These are phyloP conservation scores for Lichtheimia corymbifera DNA, from an alignment of 371 early-diverging fungal species.

Conservation along the genomic window DNA sequence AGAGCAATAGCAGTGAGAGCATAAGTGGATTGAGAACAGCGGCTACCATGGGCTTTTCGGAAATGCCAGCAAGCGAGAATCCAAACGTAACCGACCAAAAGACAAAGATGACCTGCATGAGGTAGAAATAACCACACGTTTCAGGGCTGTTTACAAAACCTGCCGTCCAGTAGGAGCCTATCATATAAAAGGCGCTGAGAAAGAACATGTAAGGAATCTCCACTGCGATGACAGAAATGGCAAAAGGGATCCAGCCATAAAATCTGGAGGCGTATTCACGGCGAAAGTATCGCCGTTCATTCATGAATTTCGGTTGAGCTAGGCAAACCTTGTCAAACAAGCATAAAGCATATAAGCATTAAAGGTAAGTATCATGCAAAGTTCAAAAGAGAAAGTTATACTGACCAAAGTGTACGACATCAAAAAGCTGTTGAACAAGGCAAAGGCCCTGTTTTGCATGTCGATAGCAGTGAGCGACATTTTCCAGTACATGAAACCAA, in stretches of 20 bases:
- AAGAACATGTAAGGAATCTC: constrained; percentile 57
- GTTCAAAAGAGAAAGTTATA: constrained; percentile 8
- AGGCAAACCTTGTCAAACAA: constrained; percentile 10
- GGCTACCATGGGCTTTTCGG: constrained; percentile 1
- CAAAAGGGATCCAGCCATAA: constrained; percentile 67
- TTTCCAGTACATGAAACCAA: constrained; percentile 63
- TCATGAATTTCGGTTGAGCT: constrained; percentile 67
- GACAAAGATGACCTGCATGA: constrained; percentile 50
- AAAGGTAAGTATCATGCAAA: too few relatives aligned
- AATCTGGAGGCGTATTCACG: constrained; percentile 66
- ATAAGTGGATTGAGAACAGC: constrained; percentile 73
- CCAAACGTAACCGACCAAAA: constrained; percentile 63
- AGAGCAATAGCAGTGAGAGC: constrained; percentile 67
- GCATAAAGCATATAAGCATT: too few relatives aligned
- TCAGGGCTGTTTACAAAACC: constrained; percentile 46
- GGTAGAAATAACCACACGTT: constrained; percentile 53
- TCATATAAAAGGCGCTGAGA: constrained; percentile 48
- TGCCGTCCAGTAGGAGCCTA: constrained; percentile 61
- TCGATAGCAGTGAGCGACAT: constrained; percentile 50
- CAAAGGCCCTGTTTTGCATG: constrained; percentile 66
- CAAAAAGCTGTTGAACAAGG: constrained; percentile 63
- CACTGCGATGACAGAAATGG: constrained; percentile 40
- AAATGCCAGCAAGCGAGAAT: constrained; percentile 56
- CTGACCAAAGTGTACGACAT: constrained; percentile 52
- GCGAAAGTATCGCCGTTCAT: constrained; percentile 61